Conservation (phyloP, 495 filamentous ascomycete species). For the Penicillium atrosanguineum region DNA sequence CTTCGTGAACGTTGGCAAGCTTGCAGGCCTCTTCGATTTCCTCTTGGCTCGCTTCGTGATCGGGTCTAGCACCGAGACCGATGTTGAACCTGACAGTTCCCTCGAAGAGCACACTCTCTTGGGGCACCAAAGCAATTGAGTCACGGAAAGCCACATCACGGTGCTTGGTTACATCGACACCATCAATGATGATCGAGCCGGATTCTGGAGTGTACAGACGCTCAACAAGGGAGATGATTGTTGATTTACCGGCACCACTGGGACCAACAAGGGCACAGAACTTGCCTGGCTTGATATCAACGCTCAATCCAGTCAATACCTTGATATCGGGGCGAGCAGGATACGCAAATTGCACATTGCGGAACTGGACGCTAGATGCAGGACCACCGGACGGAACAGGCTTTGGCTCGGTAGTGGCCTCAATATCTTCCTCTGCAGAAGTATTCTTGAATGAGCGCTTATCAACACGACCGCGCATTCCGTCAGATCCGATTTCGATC, state of each 20-base stretch:
- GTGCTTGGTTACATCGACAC: slow-evolving; percentile 37
- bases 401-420: slow-evolving; percentile 19
- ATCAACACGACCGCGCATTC: slow-evolving; percentile 27
- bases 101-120: slow-evolving; percentile 54
- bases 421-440: slow-evolving; percentile 11
- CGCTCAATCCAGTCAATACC: slow-evolving; percentile 51
- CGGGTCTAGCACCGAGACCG: slow-evolving; percentile 44
- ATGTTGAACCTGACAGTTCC: slow-evolving; percentile 56
- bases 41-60: slow-evolving; percentile 37
- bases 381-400: not conserved
- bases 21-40: slow-evolving; percentile 58
- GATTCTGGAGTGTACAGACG: slow-evolving; percentile 52
- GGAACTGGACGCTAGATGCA: slow-evolving; percentile 48
- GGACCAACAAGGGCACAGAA: slow-evolving; percentile 61
- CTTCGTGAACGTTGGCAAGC: slow-evolving; percentile 58
- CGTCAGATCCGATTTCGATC: slow-evolving; percentile 43
- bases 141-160: slow-evolving; percentile 42
- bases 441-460: not conserved
- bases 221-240: slow-evolving; percentile 58
- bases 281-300: slow-evolving; percentile 55
- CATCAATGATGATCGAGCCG: slow-evolving; percentile 42
- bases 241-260: slow-evolving; percentile 61
- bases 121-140: slow-evolving; percentile 51
- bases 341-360: slow-evolving; percentile 57
- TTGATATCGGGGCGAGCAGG: slow-evolving; percentile 54